Base-by-base conservation (phyloP, 169 alveolate species). In the Neospora caninum region DNA sequence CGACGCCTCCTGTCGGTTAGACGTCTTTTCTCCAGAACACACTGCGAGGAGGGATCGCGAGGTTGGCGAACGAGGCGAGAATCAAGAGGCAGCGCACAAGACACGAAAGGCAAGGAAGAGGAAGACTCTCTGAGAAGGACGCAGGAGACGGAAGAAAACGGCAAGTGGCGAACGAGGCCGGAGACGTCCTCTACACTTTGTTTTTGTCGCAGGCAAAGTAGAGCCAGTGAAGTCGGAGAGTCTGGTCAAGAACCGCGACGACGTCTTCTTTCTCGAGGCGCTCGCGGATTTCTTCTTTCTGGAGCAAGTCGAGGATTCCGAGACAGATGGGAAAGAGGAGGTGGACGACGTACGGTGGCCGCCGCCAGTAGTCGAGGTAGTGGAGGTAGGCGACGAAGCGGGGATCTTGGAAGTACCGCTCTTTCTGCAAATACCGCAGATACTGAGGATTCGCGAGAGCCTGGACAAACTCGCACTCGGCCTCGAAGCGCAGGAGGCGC, bases 391-490 rank as follows among this genome's bases (percentile, higher is more conserved):
- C 31, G 45, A 88, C 38, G 70, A 93, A 93, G 16, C 84, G 36
- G 22, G 53, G 69, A 73, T 93, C 91, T 1, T 1, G 31, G n/a
- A 93, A 93, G 58, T 39, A 93, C 18, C 88, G 43, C 53, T 93
- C 67, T 53, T 49, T 42, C 67, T 64, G 91, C 80, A 93, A 31
- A 36, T 67, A 69, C 1, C 38, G 70, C 29, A 93, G 70, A 34
- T 93, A 93, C 41, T 88, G 69, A n/a, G 95, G 94, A 39, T 93
- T 93, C 38, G 92, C 92, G 16, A 93, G 92, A 31, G 94, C 89
- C 82, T 93, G 95, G 36, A 93, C 93, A n/a, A 93, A 93, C 89
- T 93, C 95, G 43, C 88, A 70, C 91, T 93, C 95, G 0, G 94
- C 91, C 64, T 93, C 95, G 31, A 93, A 80, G 36, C 95, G 95